Conservation (phyloP, 768 basidiomycete genomes). For the Pisolithus tinctorius region DNA sequence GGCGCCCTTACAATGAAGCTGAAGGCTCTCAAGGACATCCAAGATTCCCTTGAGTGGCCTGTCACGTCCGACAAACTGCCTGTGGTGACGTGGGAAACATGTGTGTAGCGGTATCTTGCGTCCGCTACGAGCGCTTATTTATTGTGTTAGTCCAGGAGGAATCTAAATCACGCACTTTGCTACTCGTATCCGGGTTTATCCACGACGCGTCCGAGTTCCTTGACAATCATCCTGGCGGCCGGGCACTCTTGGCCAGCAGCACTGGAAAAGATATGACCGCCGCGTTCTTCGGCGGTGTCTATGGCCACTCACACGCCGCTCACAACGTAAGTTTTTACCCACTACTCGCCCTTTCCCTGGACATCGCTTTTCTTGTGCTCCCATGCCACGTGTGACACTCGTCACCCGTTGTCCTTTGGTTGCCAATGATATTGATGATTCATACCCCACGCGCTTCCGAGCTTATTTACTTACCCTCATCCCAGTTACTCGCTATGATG, state of each 20-base stretch:
- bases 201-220: slow-evolving; percentile 74
- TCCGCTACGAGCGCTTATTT: not conserved
- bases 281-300: slow-evolving; percentile 80
- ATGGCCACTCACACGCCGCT: slow-evolving; percentile 78
- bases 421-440: not conserved
- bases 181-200: slow-evolving; percentile 81
- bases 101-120: slow-evolving; percentile 34
- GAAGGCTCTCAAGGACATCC: slow-evolving; percentile 58
- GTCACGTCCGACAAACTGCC: slow-evolving; percentile 52
- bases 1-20: slow-evolving; percentile 79
- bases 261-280: slow-evolving; percentile 82
- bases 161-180: slow-evolving; percentile 54
- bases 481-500: slow-evolving; percentile 66
- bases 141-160: slow-evolving; percentile 53
- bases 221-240: slow-evolving; percentile 78
- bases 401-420: not conserved
- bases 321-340: slow-evolving; percentile 49
- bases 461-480: not conserved
- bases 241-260: slow-evolving; percentile 44
- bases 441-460: not conserved
- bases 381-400: not conserved
- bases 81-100: slow-evolving; percentile 75
- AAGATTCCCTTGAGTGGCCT: slow-evolving; percentile 63
- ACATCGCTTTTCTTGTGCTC: too few relatives aligned
- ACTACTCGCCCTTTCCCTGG: not conserved